Evolutionary conservation across 345 rosid genomes (phyloP), one percentile per base, ranked within the genome.

Genomic region (Eucalyptus marginata): DNA sequence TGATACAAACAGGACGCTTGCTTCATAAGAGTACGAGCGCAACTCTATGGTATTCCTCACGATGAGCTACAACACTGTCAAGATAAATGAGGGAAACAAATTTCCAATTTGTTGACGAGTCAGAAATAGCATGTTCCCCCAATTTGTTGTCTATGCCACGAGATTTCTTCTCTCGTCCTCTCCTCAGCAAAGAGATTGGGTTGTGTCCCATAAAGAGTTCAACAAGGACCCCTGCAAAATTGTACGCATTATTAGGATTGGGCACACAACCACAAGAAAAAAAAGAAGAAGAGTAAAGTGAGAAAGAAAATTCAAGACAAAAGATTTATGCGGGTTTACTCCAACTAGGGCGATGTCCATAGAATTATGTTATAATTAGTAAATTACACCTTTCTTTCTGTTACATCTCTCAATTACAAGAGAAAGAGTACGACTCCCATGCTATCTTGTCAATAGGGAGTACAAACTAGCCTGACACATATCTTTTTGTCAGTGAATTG

Each of bases 381-480:
- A 52, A 3, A 17, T 52, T 18, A 7, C 24, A 18, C 24, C 0
- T 52, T 7, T 52, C 0, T 52, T 7, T 52, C 0, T 52, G 10
- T 52, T 18, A 18, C 10, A 18, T 18, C 4, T 0, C 20, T 52
- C 56, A 52, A 52, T 52, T 18, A 18, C 9, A 52, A 52, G 0
- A 52, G 56, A 52, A 52, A 52, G 22, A 18, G 52, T 17, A 14
- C 17, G 3, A 50, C 7, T 14, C 52, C 17, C 17, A 50, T 50
- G 17, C 52, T 50, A 50, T 50, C 52, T 50, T 50, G 17, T 50
- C 52, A 14, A 50, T 50, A 50, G 52, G 52, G 52, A 50, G 52
- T 50, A 50, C 52, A 14, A 50, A 50, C 52, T 50, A 50, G 52
- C 52, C 52, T 14, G 14, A 50, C 52, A 14, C 52, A 14, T 14